phyloP scores from a whole-genome alignment of 2,329 filamentous ascomycete species.

The Diaporthe vaccinii region DNA sequence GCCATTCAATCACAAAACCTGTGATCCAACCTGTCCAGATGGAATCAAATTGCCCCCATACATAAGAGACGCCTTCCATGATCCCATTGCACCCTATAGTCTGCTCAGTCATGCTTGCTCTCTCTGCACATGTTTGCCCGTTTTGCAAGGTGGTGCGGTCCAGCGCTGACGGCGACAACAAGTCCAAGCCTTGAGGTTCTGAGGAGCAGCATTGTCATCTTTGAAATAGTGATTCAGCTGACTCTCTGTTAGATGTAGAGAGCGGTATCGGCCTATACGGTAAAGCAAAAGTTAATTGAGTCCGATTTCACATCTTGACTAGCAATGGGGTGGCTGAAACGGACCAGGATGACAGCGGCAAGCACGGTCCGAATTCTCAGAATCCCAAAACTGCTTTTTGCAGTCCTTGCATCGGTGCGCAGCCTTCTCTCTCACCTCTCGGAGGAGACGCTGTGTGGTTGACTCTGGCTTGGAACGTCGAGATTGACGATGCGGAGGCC shows the following conservation, averaged over 20 bases:
- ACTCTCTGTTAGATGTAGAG: neutral
- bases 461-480: neutral
- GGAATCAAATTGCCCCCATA: too few species aligned
- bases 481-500: neutral
- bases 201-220: too few species aligned
- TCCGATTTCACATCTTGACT: too few species aligned
- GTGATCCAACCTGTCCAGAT: too few species aligned
- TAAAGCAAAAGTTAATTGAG: too few species aligned
- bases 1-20: too few species aligned
- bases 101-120: too few species aligned
- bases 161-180: neutral
- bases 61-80: too few species aligned
- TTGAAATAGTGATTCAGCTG: rapidly evolving
- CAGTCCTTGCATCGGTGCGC: neutral
- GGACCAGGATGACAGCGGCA: neutral
- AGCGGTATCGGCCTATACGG: neutral
- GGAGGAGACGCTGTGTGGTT: neutral
- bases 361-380: neutral
- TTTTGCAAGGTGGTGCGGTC: too few species aligned
- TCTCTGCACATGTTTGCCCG: too few species aligned
- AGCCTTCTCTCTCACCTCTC: rapidly evolving
- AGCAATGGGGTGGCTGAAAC: neutral
- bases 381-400: neutral
- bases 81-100: too few species aligned
- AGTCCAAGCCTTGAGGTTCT: neutral